Percentiles rank a stretch among this genome's conserved stretches.
Evolutionary conservation across 2,329 filamentous ascomycete genomes (phyloP).

Genomic region (Fusarium clavum): DNA sequence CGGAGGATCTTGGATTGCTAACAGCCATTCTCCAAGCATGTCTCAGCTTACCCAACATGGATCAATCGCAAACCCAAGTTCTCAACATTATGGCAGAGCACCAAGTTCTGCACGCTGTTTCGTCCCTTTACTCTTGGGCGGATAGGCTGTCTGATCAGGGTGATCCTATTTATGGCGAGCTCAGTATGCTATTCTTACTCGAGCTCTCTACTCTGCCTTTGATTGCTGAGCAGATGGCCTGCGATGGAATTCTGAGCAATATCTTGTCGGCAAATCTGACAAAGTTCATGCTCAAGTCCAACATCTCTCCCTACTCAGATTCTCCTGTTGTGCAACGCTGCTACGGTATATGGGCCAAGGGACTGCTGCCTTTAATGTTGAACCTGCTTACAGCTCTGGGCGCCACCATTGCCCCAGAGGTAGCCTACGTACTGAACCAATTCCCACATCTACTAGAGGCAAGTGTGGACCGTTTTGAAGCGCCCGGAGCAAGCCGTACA

Average conservation of each 20-base stretch:
- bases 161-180: slow-evolving; percentile 92
- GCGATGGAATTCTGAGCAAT: slow-evolving; percentile 84
- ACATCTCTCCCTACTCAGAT: slow-evolving; percentile 83
- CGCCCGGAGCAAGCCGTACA: slow-evolving; percentile 66
- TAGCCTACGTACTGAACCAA: slow-evolving; percentile 88
- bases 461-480: slow-evolving; percentile 78
- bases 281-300: slow-evolving; percentile 76
- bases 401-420: slow-evolving; percentile 82
- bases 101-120: slow-evolving; percentile 82
- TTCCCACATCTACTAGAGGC: slow-evolving; percentile 83
- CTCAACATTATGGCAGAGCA: slow-evolving; percentile 77
- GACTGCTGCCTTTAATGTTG: slow-evolving; percentile 86
- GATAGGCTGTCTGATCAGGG: slow-evolving; percentile 81
- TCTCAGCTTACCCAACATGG: slow-evolving; percentile 80
- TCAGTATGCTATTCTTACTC: slow-evolving; percentile 89
- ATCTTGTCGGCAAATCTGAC: slow-evolving; percentile 83
- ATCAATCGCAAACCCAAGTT: slow-evolving; percentile 77
- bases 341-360: slow-evolving; percentile 90
- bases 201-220: slow-evolving; percentile 84
- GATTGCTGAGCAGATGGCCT: slow-evolving; percentile 89
- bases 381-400: slow-evolving; percentile 89
- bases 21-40: slow-evolving; percentile 90
- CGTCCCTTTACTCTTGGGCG: slow-evolving; percentile 92
- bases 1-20: slow-evolving; percentile 86
- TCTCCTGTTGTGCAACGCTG: slow-evolving; percentile 75